phyloP scores from a whole-genome alignment of 192 early-diverging fungal genomes.

The Obelidium mucronatum region DNA sequence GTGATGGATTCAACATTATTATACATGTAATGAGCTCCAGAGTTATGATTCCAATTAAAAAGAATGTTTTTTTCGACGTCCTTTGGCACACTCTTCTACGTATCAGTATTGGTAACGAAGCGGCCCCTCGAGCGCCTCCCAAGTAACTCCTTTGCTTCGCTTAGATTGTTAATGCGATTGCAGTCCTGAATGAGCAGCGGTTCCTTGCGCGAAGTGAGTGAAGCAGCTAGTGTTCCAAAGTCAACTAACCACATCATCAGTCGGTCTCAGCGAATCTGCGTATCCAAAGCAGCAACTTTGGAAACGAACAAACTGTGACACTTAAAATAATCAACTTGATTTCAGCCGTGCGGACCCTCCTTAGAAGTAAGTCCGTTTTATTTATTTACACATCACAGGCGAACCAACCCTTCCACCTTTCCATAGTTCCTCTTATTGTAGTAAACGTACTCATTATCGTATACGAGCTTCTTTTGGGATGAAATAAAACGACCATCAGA shows the following conservation, averaged over 20 bases:
- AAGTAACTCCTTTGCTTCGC: background rate
- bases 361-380: slow-evolving; percentile 72
- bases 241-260: slow-evolving; percentile 48
- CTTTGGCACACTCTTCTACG: slow-evolving; percentile 81
- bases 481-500: slow-evolving; percentile 7
- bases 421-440: slow-evolving; percentile 78
- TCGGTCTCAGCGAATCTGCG: slow-evolving; percentile 69
- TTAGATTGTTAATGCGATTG: slow-evolving; percentile 78
- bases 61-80: slow-evolving; percentile 56
- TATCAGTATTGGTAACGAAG: slow-evolving; percentile 70
- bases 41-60: no score
- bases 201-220: slow-evolving; percentile 87
- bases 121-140: background rate
- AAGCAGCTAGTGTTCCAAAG: no score
- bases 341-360: slow-evolving; percentile 86
- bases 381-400: background rate
- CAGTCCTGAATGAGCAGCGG: slow-evolving; percentile 90
- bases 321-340: slow-evolving; percentile 86
- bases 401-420: slow-evolving; percentile 4
- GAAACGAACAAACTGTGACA: slow-evolving; percentile 60
- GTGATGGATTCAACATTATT: no score
- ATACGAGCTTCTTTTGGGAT: slow-evolving; percentile 84
- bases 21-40: no score
- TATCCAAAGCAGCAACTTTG: slow-evolving; percentile 62
- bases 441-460: slow-evolving; percentile 83